Evolutionary conservation across 805 yeast species (phyloP).

Genomic region (Dipodascopsis tothii): DNA sequence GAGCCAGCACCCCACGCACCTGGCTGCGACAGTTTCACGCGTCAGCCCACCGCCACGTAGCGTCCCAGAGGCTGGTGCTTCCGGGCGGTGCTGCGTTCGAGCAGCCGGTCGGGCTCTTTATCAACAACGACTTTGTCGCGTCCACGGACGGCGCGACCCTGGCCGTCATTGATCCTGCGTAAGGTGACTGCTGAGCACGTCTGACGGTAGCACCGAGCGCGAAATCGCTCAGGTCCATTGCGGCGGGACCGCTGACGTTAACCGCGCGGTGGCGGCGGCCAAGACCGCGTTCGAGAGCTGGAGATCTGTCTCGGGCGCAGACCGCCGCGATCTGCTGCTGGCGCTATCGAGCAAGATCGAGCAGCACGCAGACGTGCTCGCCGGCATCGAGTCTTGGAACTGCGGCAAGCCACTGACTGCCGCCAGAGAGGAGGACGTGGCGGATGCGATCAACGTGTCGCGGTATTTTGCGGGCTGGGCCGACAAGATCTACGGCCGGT

Average conservation of each 20-base stretch:
- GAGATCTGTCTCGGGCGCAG: not conserved
- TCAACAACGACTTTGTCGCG: conserved; percentile 64
- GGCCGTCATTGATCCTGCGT: not conserved
- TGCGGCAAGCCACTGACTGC: not conserved
- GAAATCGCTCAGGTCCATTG: conserved; percentile 61
- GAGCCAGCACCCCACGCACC: too few relatives aligned
- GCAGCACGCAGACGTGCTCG: not conserved
- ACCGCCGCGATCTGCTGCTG: not conserved
- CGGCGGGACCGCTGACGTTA: conserved; percentile 72
- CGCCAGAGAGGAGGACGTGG: conserved; percentile 40
- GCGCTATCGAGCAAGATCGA: not conserved
- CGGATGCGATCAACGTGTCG: conserved; percentile 48
- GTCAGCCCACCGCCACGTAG: too few relatives aligned
- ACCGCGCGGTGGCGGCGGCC: conserved; percentile 81
- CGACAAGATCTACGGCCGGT: conserved; percentile 55
- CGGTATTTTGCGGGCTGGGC: conserved; percentile 71
- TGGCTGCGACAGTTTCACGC: too few relatives aligned
- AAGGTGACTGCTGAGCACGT: conserved; percentile 3
- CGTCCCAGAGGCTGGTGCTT: conserved; percentile 33
- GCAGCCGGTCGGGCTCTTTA: conserved; percentile 78
- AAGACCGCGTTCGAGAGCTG: conserved; percentile 53
- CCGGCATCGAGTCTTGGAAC: not conserved
- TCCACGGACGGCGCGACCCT: not conserved
- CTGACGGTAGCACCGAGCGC: conserved; percentile 39
- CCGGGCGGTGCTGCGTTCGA: conserved; percentile 70